phyloP scores from a whole-genome alignment of 1,284 basidiomycete genomes.

The Trichosporon coremiiforme region DNA sequence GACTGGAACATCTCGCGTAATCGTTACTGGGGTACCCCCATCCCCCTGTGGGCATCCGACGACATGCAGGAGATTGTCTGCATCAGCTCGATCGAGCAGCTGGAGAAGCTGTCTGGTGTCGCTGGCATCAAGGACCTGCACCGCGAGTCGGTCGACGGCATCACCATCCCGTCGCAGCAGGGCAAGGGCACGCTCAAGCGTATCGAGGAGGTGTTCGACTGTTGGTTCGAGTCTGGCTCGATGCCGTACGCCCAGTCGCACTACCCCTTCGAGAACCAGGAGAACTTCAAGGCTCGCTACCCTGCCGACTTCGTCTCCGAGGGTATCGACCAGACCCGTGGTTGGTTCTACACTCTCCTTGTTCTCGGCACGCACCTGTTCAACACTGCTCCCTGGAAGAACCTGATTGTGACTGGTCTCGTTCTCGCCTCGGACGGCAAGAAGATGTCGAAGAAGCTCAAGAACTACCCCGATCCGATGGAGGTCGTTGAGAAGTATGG shows the following conservation, averaged over 20 bases:
- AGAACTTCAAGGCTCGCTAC: slow-evolving; percentile 72
- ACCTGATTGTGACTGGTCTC: slow-evolving; percentile 93
- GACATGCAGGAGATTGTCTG: slow-evolving; percentile 92
- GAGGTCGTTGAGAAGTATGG: slow-evolving; percentile 89
- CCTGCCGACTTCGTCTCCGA: slow-evolving; percentile 99
- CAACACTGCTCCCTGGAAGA: slow-evolving; percentile 94
- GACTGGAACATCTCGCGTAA: slow-evolving; percentile 99
- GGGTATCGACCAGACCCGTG: slow-evolving; percentile 92
- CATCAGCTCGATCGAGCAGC: slow-evolving; percentile 83
- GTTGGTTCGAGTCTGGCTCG: slow-evolving; percentile 99
- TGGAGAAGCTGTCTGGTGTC: slow-evolving; percentile 86
- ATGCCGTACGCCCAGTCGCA: slow-evolving; percentile 99
- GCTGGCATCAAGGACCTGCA: slow-evolving; percentile 89
- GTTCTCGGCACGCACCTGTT: slow-evolving; percentile 95
- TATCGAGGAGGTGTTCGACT: slow-evolving; percentile 97
- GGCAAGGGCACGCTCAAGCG: slow-evolving; percentile 89
- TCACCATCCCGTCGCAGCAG: slow-evolving; percentile 90
- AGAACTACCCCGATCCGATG: slow-evolving; percentile 98
- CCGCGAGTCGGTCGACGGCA: slow-evolving; percentile 90
- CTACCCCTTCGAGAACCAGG: slow-evolving; percentile 94
- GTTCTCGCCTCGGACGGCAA: slow-evolving; percentile 97
- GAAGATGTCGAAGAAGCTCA: slow-evolving; percentile 99
- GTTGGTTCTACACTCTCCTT: slow-evolving; percentile 99
- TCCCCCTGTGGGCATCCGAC: slow-evolving; percentile 94
- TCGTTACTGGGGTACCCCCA: slow-evolving; percentile 98